Evolutionary conservation across 163 green algal genomes (phyloP), one percentile per base, ranked within the genome.

Genomic region (Scenedesmus sp.): DNA sequence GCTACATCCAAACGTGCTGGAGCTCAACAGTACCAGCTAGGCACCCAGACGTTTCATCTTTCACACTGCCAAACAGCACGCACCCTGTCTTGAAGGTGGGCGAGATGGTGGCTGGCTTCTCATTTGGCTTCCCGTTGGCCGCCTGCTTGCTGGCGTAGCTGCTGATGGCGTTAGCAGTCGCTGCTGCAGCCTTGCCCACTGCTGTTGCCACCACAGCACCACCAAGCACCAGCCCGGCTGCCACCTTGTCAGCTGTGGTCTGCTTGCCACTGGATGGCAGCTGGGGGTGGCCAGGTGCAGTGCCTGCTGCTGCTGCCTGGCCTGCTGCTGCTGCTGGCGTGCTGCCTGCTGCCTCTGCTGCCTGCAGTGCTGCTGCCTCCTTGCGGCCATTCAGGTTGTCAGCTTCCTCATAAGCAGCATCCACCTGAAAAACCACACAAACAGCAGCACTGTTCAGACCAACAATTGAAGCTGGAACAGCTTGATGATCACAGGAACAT

Each of bases 41-140:
- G 34, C 34, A 46, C 34, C 34, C 34, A 46, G 34, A 46, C 34
- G 34, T 46, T 46, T 46, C 34, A 46, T 46, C 34, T 46, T 46
- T 46, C 34, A 46, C 34, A 46, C 34, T 46, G 34, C 34, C 34
- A 46, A 46, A 46, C 16, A 46, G 67, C 13, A 79, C 73, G 74
- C 62, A 92, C 89, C 89, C 83, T 52, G n/a, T 57, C 64, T 90
- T 92, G 83, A 92, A 90, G 56, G 64, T 76, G n/a, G 89, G 89
- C 3, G 89, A 92, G 54, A 92, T 82, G 6, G 55, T 79, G 13
- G 89, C 89, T 10, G 79, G 81, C 82, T 90, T 77, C n/a, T 20
- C 20, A 16, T 84, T 60, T 3, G 67, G n/a, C 10, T 67, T 15
- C 55, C 16, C 66, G 16, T 57, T 90, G 67, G 77, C 70, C 46